Evolutionary conservation across 2,329 filamentous ascomycete genomes (phyloP).

Genomic region (Sporothrix phasma): DNA sequence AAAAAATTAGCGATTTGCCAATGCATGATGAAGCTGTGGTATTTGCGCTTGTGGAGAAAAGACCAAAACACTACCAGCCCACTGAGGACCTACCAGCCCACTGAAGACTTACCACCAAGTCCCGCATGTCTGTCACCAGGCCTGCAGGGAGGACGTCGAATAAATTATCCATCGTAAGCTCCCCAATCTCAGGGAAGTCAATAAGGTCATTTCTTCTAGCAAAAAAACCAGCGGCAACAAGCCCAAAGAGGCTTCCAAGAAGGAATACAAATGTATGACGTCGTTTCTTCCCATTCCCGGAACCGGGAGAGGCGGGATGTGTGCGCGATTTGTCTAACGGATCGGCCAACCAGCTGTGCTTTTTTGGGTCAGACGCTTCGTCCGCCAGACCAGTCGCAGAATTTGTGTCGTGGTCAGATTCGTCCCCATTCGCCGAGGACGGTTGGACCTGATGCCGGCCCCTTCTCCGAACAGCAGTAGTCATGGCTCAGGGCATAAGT

Average conservation of each 20-base stretch:
- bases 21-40: too few relatives aligned
- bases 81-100: too few relatives aligned
- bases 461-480: slow-evolving; percentile 8
- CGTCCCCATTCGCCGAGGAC: background rate
- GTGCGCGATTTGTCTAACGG: background rate
- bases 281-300: slow-evolving; percentile 46
- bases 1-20: slow-evolving; percentile 11
- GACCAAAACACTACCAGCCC: too few relatives aligned
- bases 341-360: background rate
- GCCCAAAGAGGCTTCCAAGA: slow-evolving; percentile 80
- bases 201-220: slow-evolving; percentile 84
- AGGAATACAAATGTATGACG: slow-evolving; percentile 74
- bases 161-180: slow-evolving; percentile 74
- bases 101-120: slow-evolving; percentile 57
- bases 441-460: background rate
- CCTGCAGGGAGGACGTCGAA: slow-evolving; percentile 81
- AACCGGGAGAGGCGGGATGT: background rate
- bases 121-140: slow-evolving; percentile 74
- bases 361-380: background rate
- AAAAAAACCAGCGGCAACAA: slow-evolving; percentile 82
- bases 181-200: slow-evolving; percentile 59
- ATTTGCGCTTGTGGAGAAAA: too few relatives aligned
- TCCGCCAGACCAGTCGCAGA: background rate
- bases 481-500: background rate
- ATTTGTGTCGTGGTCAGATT: background rate